A percentile compares a stretch with the other conserved stretches of the same genome.
These are phyloP conservation scores for Boletus reticuloceps DNA, from an alignment of 768 basidiomycete species.

Conservation along the genomic window DNA sequence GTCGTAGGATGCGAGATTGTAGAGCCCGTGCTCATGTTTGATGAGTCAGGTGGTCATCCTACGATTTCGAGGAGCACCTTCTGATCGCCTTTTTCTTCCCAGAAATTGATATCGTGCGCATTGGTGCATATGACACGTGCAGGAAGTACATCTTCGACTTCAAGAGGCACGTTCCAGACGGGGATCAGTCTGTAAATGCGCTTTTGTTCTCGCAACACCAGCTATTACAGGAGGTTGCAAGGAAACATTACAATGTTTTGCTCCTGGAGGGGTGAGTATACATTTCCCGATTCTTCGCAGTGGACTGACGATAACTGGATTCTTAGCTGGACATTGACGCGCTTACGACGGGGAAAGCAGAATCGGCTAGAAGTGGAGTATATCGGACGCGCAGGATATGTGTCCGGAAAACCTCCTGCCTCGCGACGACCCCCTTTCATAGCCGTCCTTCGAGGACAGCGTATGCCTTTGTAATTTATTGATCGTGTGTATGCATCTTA, in stretches of 20 bases:
- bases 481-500: constrained; percentile 22
- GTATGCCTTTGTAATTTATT: constrained; percentile 29
- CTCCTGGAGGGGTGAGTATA: constrained; percentile 62
- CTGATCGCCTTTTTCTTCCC: constrained; percentile 9
- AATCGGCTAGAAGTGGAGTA: constrained; percentile 72
- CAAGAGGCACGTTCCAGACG: constrained; percentile 43
- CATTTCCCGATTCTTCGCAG: background rate
- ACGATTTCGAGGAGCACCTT: constrained; percentile 3
- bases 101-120: constrained; percentile 61
- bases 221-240: constrained; percentile 52
- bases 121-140: constrained; percentile 51
- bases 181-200: constrained; percentile 48
- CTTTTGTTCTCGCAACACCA: constrained; percentile 64
- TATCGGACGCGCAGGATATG: constrained; percentile 61
- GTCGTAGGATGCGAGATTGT: constrained; percentile 67
- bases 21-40: constrained; percentile 62
- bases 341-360: constrained; percentile 58
- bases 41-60: constrained; percentile 48
- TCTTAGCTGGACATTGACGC: constrained; percentile 63
- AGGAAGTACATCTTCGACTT: constrained; percentile 64
- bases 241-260: constrained; percentile 60
- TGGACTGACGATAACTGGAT: constrained; percentile 1
- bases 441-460: constrained; percentile 50
- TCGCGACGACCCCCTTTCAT: constrained; percentile 63
- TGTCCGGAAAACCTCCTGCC: constrained; percentile 45